Conservation (phyloP, 2,329 filamentous ascomycete species). For the Aspergillus unguis region DNA sequence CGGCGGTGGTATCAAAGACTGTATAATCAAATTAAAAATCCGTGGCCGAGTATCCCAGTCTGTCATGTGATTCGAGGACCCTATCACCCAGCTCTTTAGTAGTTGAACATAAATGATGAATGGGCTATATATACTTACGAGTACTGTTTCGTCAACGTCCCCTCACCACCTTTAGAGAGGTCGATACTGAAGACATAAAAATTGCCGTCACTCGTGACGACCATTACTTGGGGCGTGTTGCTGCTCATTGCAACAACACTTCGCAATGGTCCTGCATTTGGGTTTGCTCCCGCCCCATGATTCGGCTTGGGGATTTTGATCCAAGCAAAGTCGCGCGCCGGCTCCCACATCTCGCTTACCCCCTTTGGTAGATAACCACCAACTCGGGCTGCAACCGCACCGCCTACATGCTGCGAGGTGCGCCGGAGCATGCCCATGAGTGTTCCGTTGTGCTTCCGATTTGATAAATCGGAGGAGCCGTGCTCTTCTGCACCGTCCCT, state of each 20-base stretch:
- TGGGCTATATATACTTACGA: conserved; percentile 62
- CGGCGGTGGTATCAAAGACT: not conserved
- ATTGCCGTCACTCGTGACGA: conserved; percentile 90
- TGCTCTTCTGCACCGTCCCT: conserved; percentile 31
- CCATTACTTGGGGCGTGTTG: conserved; percentile 93
- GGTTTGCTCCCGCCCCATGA: conserved; percentile 35
- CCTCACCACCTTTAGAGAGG: conserved; percentile 90
- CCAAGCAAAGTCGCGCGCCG: conserved; percentile 89
- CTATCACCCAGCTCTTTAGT: conserved; percentile 20
- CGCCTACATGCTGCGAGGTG: conserved; percentile 90
- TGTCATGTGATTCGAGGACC: conserved; percentile 45
- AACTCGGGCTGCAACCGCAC: conserved; percentile 80
- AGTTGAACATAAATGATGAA: not conserved
- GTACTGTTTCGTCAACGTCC: conserved; percentile 84
- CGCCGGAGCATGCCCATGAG: conserved; percentile 88
- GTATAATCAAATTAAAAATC: conserved; percentile 31
- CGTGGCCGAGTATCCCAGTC: conserved; percentile 34
- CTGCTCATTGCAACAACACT: conserved; percentile 98
- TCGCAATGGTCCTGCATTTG: conserved; percentile 58
- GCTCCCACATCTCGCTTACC: conserved; percentile 98
- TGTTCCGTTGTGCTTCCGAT: conserved; percentile 62
- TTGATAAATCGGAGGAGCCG: conserved; percentile 33
- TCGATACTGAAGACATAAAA: conserved; percentile 97
- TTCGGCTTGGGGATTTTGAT: conserved; percentile 76
- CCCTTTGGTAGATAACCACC: conserved; percentile 90